phyloP scores from a whole-genome alignment of 2,329 filamentous ascomycete genomes.

The Phaeoacremonium minimum region DNA sequence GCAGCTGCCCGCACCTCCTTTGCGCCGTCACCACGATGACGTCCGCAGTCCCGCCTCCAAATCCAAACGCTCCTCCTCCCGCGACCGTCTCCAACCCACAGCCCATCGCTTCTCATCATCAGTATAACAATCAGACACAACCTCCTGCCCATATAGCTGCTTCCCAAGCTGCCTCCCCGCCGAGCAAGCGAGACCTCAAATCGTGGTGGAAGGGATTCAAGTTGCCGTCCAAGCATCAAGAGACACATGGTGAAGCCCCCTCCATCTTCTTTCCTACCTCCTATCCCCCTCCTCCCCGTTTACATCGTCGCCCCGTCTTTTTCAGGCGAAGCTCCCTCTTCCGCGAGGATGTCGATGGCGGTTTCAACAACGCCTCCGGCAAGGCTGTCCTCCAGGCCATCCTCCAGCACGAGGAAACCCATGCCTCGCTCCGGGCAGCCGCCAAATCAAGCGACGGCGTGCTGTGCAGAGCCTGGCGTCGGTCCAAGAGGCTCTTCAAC shows the following conservation, averaged over 20 bases:
- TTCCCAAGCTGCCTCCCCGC: constrained; percentile 59
- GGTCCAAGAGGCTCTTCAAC: neutral
- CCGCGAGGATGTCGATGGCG: constrained; percentile 13
- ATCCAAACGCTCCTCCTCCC: constrained; percentile 7
- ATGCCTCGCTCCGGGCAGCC: neutral
- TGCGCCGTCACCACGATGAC: constrained; percentile 11
- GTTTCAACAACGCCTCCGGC: constrained; percentile 1
- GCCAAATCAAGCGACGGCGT: neutral
- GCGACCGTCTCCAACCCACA: constrained; percentile 2
- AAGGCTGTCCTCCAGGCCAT: neutral
- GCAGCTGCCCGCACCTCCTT: neutral
- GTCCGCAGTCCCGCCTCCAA: constrained; percentile 9
- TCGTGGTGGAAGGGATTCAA: constrained; percentile 99
- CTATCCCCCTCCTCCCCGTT: constrained; percentile 1
- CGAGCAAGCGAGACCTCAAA: constrained; percentile 81
- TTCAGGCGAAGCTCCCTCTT: constrained; percentile 11
- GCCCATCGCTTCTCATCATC: neutral
- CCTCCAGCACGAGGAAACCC: neutral
- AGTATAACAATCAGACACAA: neutral
- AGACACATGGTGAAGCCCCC: constrained; percentile 49
- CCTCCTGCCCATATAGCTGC: constrained; percentile 15
- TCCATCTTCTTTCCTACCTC: constrained; percentile 11
- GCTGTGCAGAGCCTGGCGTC: neutral
- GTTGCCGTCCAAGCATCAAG: constrained; percentile 55
- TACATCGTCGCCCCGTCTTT: neutral